Evolutionary conservation across 495 filamentous ascomycete species (phyloP).

Genomic region (Penicillium desertorum): DNA sequence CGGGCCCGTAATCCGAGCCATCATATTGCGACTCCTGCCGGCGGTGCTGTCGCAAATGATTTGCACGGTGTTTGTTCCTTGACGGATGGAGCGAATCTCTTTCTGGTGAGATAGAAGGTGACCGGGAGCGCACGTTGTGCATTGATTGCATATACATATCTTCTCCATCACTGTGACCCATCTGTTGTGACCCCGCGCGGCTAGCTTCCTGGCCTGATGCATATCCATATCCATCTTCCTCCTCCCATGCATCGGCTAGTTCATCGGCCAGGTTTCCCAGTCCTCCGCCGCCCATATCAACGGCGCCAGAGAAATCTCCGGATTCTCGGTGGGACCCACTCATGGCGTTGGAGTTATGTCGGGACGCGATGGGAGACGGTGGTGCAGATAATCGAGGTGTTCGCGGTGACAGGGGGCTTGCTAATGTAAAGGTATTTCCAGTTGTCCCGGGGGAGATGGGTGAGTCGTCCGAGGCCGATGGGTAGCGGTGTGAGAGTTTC

Average conservation of each 20-base stretch:
- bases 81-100: conserved; percentile 30
- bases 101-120: conserved; percentile 35
- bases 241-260: conserved; percentile 58
- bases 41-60: conserved; percentile 41
- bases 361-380: conserved; percentile 60
- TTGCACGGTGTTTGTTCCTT: conserved; percentile 32
- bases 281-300: conserved; percentile 51
- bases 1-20: conserved; percentile 59
- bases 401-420: conserved; percentile 42
- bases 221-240: conserved; percentile 53
- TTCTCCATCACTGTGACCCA: conserved; percentile 37
- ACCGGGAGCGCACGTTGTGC: conserved; percentile 28
- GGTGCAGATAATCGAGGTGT: conserved; percentile 55
- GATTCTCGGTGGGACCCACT: conserved; percentile 50
- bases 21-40: conserved; percentile 54
- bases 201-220: conserved; percentile 43
- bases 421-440: conserved; percentile 35
- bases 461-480: conserved; percentile 60
- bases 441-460: conserved; percentile 44
- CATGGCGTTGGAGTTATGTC: conserved; percentile 52
- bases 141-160: conserved; percentile 34
- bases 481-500: conserved; percentile 60
- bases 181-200: conserved; percentile 33
- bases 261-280: conserved; percentile 85
- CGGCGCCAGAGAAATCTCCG: conserved; percentile 41